Base-by-base conservation (phyloP, 2,329 filamentous ascomycete genomes). In the Madurella mycetomatis region DNA sequence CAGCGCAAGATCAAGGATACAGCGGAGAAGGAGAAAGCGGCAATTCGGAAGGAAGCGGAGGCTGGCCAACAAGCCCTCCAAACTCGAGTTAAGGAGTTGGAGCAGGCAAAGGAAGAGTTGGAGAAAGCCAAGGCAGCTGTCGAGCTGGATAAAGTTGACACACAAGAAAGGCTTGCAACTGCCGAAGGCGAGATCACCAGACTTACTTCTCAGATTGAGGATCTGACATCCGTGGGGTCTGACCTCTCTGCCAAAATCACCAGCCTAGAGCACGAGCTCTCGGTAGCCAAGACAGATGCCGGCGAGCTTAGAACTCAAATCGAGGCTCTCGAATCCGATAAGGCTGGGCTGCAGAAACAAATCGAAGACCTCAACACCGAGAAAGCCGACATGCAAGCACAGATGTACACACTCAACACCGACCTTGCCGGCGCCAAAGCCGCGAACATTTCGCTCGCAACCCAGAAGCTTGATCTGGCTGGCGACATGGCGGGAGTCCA, bases 31-130 rank as follows among this genome's bases (percentile, higher is more conserved):
- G 65, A 65, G 51, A 62, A 61, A 40, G 52, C 41, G 11, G 51
- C 47, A 11, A 31, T 60, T 15, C 55, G 47, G 46, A 53, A 53
- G 40, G 61, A 69, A 41, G 55, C 59, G 9, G 60, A 62, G 11
- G 60, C 62, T 31, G 55, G 58, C 9, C 63, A 68, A 30, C 67
- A 64, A 17, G 43, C 43, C 7, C 47, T 59, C 34, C 53, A 55
- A 46, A 41, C 49, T 8, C 56, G 57, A 9, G 51, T 61, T 16
- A 52, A 62, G 15, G 61, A 62, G 5, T 53, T 68, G 16, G 64
- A 66, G 49, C 64, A 67, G 52, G 57, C 65, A 15, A 65, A 62
- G 51, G 62, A 62, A 34, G 64, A 60, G 40, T 63, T 72, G 3
- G 61, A 66, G 51, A 40, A 55, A 13, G 61, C 62, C 40, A 64